Conservation (phyloP, 1,284 basidiomycete species). For the Sporisorium iseilematis-ciliati region DNA sequence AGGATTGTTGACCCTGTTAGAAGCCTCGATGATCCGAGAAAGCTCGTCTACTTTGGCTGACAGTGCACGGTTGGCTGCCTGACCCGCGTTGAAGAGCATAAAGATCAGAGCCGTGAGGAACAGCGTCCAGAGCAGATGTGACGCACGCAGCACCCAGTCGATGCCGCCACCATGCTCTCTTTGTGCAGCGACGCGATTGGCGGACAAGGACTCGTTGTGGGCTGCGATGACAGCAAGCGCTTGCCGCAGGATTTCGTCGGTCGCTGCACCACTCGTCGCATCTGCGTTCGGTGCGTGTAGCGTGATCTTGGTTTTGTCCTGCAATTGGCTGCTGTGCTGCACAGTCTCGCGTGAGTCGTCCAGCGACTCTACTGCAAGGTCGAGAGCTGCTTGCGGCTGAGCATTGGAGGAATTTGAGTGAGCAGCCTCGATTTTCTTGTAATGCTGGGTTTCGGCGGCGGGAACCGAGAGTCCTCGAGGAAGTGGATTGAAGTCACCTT, state of each 20-base stretch:
- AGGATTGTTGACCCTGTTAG: neutral
- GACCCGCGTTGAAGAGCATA: slow-evolving; percentile 39
- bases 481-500: neutral
- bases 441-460: slow-evolving; percentile 8
- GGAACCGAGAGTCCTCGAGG: slow-evolving; percentile 19
- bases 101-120: slow-evolving; percentile 29
- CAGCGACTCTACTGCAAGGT: slow-evolving; percentile 17
- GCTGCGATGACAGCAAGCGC: slow-evolving; percentile 40
- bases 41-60: slow-evolving; percentile 34
- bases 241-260: slow-evolving; percentile 22
- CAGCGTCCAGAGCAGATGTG: slow-evolving; percentile 41
- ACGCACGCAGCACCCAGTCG: slow-evolving; percentile 14
- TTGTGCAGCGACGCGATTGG: neutral
- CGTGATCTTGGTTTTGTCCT: neutral
- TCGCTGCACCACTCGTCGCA: neutral
- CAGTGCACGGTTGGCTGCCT: slow-evolving; percentile 24
- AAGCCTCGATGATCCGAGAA: slow-evolving; percentile 24
- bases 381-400: neutral
- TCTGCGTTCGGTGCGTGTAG: neutral
- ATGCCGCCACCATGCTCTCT: neutral
- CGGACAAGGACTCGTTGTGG: slow-evolving; percentile 18
- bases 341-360: slow-evolving; percentile 35
- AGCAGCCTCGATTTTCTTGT: neutral
- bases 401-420: too few species aligned
- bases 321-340: neutral